Conservation (phyloP, 768 basidiomycete genomes). For the Lactarius akahatsu region DNA sequence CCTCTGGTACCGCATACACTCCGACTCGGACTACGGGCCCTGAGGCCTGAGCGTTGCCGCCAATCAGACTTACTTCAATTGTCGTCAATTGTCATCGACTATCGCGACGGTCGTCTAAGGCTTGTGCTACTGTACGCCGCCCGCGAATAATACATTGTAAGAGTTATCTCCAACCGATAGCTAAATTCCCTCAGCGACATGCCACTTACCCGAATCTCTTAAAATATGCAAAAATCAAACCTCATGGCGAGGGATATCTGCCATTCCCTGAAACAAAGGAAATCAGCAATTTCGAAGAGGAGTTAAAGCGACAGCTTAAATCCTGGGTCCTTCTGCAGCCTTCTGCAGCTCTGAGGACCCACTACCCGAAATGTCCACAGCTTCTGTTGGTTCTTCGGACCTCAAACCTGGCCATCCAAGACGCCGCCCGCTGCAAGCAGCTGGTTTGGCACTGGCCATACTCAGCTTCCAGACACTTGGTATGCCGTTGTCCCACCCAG, state of each 20-base stretch:
- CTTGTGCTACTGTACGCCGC: no score
- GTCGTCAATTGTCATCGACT: no score
- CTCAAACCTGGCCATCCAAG: neutral
- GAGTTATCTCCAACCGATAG: neutral
- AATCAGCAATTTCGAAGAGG: neutral
- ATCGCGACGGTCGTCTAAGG: no score
- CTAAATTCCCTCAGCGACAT: slow-evolving; percentile 9
- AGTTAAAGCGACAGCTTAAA: neutral
- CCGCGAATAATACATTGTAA: neutral
- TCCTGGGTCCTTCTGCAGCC: neutral
- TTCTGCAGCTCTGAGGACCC: neutral
- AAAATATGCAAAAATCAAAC: neutral
- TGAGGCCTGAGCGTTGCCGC: no score
- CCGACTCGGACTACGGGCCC: no score
- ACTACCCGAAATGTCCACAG: neutral
- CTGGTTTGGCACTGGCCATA: slow-evolving; percentile 31
- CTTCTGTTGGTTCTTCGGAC: neutral
- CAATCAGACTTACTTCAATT: no score
- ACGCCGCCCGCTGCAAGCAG: slow-evolving; percentile 3
- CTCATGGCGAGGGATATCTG: slow-evolving; percentile 17
- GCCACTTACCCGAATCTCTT: no score
- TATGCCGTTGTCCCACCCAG: slow-evolving; percentile 7
- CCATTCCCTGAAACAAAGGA: slow-evolving; percentile 17
- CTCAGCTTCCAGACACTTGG: slow-evolving; percentile 39
- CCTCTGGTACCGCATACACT: no score